phyloP scores from a whole-genome alignment of 2,329 filamentous ascomycete species.

The Fulvia fulva region DNA sequence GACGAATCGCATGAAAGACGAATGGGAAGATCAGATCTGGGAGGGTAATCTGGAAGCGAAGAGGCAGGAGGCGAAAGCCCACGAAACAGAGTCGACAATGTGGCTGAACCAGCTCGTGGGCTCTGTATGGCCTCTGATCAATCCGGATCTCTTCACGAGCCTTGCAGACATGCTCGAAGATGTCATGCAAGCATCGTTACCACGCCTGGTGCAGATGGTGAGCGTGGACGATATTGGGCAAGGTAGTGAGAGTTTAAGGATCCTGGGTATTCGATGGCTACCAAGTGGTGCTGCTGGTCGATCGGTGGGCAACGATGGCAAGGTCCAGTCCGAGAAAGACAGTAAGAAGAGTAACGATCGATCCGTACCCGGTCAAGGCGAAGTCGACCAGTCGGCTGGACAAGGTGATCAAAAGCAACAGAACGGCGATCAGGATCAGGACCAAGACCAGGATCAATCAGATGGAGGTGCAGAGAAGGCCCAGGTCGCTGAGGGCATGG shows the following conservation, averaged over 20 bases:
- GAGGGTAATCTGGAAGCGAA: constrained; percentile 57
- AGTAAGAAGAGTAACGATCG: constrained; percentile 47
- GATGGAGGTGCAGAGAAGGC: constrained; percentile 24
- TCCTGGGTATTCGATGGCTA: constrained; percentile 68
- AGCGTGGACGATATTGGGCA: constrained; percentile 72
- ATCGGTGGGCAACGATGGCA: constrained; percentile 57
- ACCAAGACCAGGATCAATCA: constrained; percentile 18
- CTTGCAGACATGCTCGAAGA: constrained; percentile 70
- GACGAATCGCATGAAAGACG: constrained; percentile 55
- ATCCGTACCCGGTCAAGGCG: constrained; percentile 44
- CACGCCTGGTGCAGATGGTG: constrained; percentile 67
- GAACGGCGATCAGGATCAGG: constrained; percentile 30
- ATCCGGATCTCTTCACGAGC: constrained; percentile 68
- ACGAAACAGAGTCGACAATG: constrained; percentile 61
- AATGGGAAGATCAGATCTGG: constrained; percentile 69
- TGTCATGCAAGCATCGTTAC: constrained; percentile 73
- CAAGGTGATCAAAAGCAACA: constrained; percentile 34
- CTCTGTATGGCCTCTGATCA: constrained; percentile 70
- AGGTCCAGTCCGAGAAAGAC: constrained; percentile 47
- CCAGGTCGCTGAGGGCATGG: constrained; percentile 57
- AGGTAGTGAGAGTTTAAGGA: constrained; percentile 66
- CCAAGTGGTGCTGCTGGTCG: constrained; percentile 65
- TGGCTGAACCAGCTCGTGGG: constrained; percentile 69
- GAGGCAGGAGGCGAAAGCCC: constrained; percentile 41
- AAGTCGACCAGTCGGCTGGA: constrained; percentile 36